Base-by-base conservation (phyloP, 352 stramenopile genomes). In the Phytophthora capsici region DNA sequence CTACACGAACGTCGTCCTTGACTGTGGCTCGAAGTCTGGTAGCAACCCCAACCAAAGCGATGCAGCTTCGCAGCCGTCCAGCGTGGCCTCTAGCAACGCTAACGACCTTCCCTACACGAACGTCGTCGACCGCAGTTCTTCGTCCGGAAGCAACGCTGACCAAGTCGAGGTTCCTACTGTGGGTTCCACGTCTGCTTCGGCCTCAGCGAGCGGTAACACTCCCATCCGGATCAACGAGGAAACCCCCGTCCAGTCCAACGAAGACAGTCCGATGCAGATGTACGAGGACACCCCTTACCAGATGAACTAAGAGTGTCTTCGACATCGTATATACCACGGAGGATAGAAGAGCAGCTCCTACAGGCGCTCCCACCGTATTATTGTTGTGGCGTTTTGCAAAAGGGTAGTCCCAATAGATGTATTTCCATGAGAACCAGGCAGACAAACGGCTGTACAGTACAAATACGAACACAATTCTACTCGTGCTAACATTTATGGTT, bases 301-400 rank as follows among this genome's bases (percentile, higher is more conserved):
- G 23, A 60, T 65, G 38, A 61, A 71, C 48, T 48, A 45, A 25
- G 23, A 63, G 41, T 66, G 40, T 36, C 8, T 50, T 51, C 13
- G 20, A 37, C 3, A 45, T 56, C 2, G 6, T 40, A 36, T 26
- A 13, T 25, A 32, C 26, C 19, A 38, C 26, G 13, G 44, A 41
- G 22, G 23, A 20, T 57, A 59, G 38, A 53, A 45, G 49, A 36
- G 40, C 48, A n/a, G 20, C 14, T 45, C 28, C 23, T 45, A 66
- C n/a, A n/a, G n/a, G 50, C 50, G 58, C 32, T 43, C 30, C 19
- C 2, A 22, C 20, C 38, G 47, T 46, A 53, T 66, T 54, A 30
- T 41, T 54, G 50, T 62, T 62, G 43, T 51, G 46, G 59, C 36
- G 59, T 62, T 36, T 61, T n/a, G 49, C 40, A 60, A 32, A 63